These are phyloP conservation scores for Phyllosticta ampelicida DNA, from an alignment of 2,329 filamentous ascomycete genomes.

Conservation along the genomic window DNA sequence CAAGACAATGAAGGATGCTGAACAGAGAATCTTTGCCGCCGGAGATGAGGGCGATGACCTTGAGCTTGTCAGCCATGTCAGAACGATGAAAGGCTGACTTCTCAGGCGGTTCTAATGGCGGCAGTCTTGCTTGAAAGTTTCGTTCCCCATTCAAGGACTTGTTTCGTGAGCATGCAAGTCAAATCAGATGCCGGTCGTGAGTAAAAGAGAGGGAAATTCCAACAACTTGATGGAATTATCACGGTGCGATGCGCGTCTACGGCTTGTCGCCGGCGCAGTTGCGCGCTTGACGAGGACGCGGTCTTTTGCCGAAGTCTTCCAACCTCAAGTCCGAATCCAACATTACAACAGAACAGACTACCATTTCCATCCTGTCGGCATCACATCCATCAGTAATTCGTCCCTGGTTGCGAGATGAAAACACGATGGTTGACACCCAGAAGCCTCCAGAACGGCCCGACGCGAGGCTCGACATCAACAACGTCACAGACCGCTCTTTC, in stretches of 20 bases:
- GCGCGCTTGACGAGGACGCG: background rate
- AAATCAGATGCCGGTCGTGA: background rate
- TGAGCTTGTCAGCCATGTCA: constrained; percentile 4
- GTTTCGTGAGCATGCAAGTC: background rate
- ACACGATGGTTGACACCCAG: background rate
- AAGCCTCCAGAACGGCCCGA: background rate
- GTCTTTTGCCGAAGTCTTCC: background rate
- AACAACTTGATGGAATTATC: background rate
- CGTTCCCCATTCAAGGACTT: background rate
- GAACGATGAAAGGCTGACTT: constrained; percentile 22
- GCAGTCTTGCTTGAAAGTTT: background rate
- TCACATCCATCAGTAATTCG: background rate
- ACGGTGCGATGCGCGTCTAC: background rate
- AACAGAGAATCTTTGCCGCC: constrained; percentile 97
- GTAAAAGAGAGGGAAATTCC: background rate
- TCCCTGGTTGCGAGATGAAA: background rate
- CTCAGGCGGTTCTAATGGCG: background rate
- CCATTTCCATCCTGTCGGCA: background rate
- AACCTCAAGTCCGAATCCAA: background rate
- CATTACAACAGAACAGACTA: background rate
- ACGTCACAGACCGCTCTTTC: background rate
- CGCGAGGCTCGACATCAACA: background rate
- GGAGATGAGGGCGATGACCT: constrained; percentile 87
- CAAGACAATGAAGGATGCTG: constrained; percentile 79
- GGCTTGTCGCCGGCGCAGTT: background rate